Conservation (phyloP, 1,284 basidiomycete species). For the Pholiota adiposa region DNA sequence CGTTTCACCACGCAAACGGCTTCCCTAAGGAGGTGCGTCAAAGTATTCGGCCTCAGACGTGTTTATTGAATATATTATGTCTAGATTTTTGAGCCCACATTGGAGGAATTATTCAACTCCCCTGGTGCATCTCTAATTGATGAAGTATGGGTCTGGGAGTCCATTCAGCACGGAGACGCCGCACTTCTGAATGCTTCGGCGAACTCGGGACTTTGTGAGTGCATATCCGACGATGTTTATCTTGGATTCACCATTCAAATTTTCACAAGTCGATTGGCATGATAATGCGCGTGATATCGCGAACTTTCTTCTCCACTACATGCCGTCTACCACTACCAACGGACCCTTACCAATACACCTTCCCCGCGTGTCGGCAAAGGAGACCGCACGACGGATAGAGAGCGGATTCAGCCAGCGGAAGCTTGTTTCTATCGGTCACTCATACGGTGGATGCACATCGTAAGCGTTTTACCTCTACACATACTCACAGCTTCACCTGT, state of each 20-base stretch:
- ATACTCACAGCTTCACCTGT: not conserved
- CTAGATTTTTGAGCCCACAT: conserved; percentile 70
- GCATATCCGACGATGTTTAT: too few relatives aligned
- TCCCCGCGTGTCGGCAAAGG: conserved; percentile 43
- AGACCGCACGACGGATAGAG: conserved; percentile 43
- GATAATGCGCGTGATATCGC: conserved; percentile 76
- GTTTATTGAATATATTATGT: not conserved
- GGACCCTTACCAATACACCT: conserved; percentile 53
- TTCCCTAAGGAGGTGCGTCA: conserved; percentile 77
- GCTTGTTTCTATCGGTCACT: conserved; percentile 79
- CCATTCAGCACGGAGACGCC: conserved; percentile 79
- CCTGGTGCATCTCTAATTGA: conserved; percentile 48
- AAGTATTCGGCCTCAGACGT: not conserved
- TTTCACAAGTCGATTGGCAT: conserved; percentile 62
- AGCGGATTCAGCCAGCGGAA: conserved; percentile 51
- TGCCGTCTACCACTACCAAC: conserved; percentile 46
- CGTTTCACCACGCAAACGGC: conserved; percentile 82
- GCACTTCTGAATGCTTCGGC: conserved; percentile 63
- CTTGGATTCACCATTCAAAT: not conserved
- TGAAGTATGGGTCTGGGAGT: conserved; percentile 83
- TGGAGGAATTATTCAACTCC: conserved; percentile 51
- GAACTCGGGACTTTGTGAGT: conserved; percentile 60
- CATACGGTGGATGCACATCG: conserved; percentile 78
- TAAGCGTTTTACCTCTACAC: conserved; percentile 38
- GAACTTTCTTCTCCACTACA: conserved; percentile 66